These are phyloP conservation scores for Hyaloscypha variabilis DNA, from an alignment of 495 filamentous ascomycete genomes.

Conservation along the genomic window DNA sequence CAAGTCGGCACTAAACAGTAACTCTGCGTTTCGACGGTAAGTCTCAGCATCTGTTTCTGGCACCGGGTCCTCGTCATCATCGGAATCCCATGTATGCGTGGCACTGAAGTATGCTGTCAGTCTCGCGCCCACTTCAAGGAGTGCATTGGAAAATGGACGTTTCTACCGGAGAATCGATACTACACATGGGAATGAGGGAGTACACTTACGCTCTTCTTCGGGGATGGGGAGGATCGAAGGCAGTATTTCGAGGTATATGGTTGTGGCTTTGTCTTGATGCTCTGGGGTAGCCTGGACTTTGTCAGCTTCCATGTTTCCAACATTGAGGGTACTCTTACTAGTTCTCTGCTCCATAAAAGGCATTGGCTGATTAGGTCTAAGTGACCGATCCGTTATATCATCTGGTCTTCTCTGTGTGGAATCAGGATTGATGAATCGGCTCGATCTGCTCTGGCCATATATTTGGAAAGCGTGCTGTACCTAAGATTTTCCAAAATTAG, in stretches of 20 bases:
- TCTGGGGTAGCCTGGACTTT: not conserved
- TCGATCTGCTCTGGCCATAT: not conserved
- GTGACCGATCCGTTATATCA: not conserved
- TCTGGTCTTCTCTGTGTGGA: slow-evolving; percentile 4
- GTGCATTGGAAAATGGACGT: no score
- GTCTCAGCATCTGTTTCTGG: slow-evolving; percentile 9
- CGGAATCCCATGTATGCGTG: slow-evolving; percentile 11
- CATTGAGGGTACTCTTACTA: not conserved
- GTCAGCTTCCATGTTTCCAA: not conserved
- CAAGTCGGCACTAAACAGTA: slow-evolving; percentile 10
- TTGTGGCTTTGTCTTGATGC: not conserved
- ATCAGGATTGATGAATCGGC: not conserved
- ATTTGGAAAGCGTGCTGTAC: not conserved
- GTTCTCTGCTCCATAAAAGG: slow-evolving; percentile 8
- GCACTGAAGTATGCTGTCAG: not conserved
- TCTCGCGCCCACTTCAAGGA: not conserved
- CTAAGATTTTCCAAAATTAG: not conserved
- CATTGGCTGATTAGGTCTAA: not conserved
- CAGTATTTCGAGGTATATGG: not conserved
- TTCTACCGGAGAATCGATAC: no score
- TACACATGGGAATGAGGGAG: not conserved
- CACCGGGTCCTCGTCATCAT: slow-evolving; percentile 26
- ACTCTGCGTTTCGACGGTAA: slow-evolving; percentile 8
- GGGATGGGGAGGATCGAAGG: not conserved
- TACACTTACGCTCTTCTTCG: slow-evolving; percentile 1